phyloP scores from a whole-genome alignment of 1,284 basidiomycete genomes.

The Ceraceosorus bombacis region DNA sequence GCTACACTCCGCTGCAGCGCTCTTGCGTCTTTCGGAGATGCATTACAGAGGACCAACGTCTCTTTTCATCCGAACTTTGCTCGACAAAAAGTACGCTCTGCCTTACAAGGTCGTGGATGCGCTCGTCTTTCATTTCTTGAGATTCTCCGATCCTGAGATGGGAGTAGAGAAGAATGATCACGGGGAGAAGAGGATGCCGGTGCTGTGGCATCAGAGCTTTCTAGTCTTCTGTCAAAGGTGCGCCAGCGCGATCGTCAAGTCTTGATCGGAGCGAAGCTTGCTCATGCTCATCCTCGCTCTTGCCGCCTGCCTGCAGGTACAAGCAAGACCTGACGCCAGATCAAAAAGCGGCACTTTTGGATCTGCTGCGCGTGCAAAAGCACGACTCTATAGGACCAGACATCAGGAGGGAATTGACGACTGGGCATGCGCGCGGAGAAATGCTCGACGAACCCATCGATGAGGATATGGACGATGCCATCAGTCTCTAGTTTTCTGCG shows the following conservation, averaged over 20 bases:
- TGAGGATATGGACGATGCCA: constrained; percentile 33
- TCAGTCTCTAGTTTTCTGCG: constrained; percentile 21
- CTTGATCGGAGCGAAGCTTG: neutral
- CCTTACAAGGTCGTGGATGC: constrained; percentile 98
- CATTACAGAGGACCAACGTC: constrained; percentile 91
- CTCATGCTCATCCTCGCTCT: neutral
- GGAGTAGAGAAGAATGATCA: constrained; percentile 33
- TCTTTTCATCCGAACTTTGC: constrained; percentile 88
- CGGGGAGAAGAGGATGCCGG: constrained; percentile 56
- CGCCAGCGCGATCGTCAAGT: constrained; percentile 53
- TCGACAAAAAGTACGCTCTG: constrained; percentile 97
- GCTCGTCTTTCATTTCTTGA: constrained; percentile 94
- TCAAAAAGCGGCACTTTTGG: constrained; percentile 93
- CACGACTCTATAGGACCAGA: constrained; percentile 85
- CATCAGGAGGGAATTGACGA: constrained; percentile 70
- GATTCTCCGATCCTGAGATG: constrained; percentile 58
- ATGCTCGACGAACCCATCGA: constrained; percentile 45
- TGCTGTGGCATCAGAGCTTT: constrained; percentile 96
- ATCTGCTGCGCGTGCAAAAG: constrained; percentile 76
- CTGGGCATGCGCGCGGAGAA: constrained; percentile 53
- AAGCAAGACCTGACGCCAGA: constrained; percentile 92
- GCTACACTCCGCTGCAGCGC: constrained; percentile 88
- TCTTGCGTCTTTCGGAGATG: constrained; percentile 89
- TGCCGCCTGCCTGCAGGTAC: constrained; percentile 53
- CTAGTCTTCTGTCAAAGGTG: constrained; percentile 76